Evolutionary conservation across 192 early-diverging fungal species (phyloP).

Genomic region (Coemansia furcata): DNA sequence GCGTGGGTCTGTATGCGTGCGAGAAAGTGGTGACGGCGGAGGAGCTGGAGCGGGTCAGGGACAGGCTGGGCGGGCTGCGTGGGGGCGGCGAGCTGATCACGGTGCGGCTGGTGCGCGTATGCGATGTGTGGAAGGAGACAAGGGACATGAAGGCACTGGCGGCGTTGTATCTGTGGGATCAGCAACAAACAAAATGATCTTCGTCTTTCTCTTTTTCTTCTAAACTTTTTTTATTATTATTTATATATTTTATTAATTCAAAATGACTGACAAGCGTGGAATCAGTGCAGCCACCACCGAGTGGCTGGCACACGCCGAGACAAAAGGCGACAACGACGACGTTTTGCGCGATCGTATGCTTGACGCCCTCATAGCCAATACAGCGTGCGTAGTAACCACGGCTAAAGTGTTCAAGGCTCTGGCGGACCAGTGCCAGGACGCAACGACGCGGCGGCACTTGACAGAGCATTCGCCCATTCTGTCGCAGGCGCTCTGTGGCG

Average conservation of each 20-base stretch:
- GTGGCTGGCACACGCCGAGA: too few relatives aligned
- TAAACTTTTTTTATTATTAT: background rate
- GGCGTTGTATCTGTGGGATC: slow-evolving; percentile 61
- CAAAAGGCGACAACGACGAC: background rate
- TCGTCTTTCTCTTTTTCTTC: background rate
- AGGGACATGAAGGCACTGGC: slow-evolving; percentile 72
- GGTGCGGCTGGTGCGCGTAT: slow-evolving; percentile 61
- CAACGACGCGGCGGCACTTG: slow-evolving; percentile 9
- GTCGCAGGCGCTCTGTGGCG: slow-evolving; percentile 1
- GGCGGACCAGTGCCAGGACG: slow-evolving; percentile 31
- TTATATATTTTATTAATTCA: background rate
- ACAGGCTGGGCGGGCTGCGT: slow-evolving; percentile 66
- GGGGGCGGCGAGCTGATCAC: slow-evolving; percentile 81
- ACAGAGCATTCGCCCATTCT: slow-evolving; percentile 3
- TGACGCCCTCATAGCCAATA: background rate
- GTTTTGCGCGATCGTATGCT: background rate
- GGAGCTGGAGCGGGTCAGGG: slow-evolving; percentile 61
- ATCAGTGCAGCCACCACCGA: too few relatives aligned
- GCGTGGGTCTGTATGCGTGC: slow-evolving; percentile 67
- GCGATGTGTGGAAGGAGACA: slow-evolving; percentile 62
- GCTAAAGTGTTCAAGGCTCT: slow-evolving; percentile 36
- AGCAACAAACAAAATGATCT: background rate
- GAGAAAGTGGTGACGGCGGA: slow-evolving; percentile 53
- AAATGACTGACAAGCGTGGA: too few relatives aligned
- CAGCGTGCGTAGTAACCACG: slow-evolving; percentile 5